Conservation (phyloP, 2,329 filamentous ascomycete genomes). For the Emmonsiellopsis sp. region DNA sequence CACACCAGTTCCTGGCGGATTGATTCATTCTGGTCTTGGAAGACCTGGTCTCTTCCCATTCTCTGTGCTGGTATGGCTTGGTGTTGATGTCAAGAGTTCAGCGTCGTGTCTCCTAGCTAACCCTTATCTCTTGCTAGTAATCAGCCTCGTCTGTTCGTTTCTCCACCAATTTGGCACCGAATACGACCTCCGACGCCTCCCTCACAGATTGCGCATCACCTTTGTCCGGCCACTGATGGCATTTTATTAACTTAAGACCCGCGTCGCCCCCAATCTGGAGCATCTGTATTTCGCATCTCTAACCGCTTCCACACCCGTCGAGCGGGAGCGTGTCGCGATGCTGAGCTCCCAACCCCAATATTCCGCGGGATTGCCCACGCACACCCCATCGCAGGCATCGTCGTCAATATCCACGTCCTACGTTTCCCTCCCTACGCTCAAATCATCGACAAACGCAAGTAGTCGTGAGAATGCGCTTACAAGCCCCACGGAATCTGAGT, state of each 20-base stretch:
- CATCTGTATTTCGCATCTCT: background rate
- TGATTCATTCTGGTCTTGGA: too few species aligned
- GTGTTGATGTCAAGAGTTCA: too few species aligned
- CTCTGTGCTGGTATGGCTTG: too few species aligned
- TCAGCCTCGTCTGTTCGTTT: too few species aligned
- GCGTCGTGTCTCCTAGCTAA: too few species aligned
- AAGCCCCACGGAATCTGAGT: conserved; percentile 86
- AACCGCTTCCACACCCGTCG: background rate
- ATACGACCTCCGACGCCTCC: too few species aligned
- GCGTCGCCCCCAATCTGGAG: background rate
- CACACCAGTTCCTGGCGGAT: too few species aligned
- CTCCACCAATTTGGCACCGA: too few species aligned
- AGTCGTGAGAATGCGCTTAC: conserved; percentile 44
- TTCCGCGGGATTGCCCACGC: conserved; percentile 16
- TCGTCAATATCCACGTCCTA: conserved; percentile 11
- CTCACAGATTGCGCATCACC: background rate
- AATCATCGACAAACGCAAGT: conserved; percentile 19
- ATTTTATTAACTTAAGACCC: background rate
- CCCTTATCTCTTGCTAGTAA: too few species aligned
- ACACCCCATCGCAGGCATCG: background rate
- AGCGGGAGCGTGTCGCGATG: conserved; percentile 19
- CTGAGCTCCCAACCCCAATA: conserved; percentile 35
- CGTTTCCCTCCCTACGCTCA: conserved; percentile 20
- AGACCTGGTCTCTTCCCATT: too few species aligned
- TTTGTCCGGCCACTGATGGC: background rate